These are phyloP conservation scores for Fusarium incarnatum DNA, from an alignment of 2,329 filamentous ascomycete genomes.

Conservation along the genomic window DNA sequence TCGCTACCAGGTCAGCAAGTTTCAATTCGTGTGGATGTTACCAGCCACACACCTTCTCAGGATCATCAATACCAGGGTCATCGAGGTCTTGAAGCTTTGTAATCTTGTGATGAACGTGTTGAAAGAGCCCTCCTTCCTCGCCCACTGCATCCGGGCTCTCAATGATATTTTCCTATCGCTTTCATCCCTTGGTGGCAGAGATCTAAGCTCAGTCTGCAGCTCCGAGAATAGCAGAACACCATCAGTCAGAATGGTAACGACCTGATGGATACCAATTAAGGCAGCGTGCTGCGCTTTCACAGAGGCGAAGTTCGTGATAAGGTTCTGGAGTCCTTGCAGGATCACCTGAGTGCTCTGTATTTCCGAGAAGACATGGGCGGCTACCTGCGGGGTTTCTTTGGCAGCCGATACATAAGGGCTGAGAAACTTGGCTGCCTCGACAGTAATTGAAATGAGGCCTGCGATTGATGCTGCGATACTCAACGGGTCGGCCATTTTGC, in stretches of 20 bases:
- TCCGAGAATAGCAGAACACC: conserved; percentile 25
- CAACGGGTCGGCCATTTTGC: conserved; percentile 7
- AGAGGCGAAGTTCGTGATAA: not conserved
- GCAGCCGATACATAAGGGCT: conserved; percentile 16
- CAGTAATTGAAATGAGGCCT: not conserved
- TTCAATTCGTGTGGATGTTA: too few relatives aligned
- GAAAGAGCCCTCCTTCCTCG: not conserved
- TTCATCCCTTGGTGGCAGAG: not conserved
- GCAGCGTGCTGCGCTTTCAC: not conserved
- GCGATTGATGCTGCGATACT: conserved; percentile 28
- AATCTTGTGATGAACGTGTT: fast-evolving
- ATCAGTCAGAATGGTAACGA: conserved; percentile 4
- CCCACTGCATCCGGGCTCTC: not conserved
- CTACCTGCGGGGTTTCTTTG: conserved; percentile 29
- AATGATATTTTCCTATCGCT: not conserved
- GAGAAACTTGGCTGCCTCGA: conserved; percentile 4
- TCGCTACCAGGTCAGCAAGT: too few relatives aligned
- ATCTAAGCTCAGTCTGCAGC: conserved; percentile 3
- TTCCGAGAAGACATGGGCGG: conserved; percentile 16
- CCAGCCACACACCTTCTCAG: not conserved
- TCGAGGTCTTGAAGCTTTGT: conserved; percentile 8
- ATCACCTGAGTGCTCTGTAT: conserved; percentile 19
- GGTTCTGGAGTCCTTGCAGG: conserved; percentile 1
- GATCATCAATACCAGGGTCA: conserved; percentile 11
- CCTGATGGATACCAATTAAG: not conserved